Percentiles rank a stretch among this genome's conserved stretches.
Evolutionary conservation across 73 alveolate species (phyloP).

Genomic region (Halteria grandinella): DNA sequence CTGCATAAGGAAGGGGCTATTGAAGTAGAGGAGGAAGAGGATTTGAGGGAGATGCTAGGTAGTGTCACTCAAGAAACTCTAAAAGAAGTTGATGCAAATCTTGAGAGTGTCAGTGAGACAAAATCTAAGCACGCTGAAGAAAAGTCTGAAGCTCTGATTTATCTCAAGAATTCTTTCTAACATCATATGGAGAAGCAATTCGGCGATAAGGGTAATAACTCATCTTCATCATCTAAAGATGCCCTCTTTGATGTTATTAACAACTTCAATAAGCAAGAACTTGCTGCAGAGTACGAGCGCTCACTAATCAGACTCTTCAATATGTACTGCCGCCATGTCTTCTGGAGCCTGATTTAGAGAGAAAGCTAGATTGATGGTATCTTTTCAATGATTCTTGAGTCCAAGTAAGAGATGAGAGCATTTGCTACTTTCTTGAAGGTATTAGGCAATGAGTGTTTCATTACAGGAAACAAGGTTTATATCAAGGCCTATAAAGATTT

Average conservation of each 20-base stretch:
- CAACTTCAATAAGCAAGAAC: conserved; percentile 27
- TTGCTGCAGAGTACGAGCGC: conserved; percentile 36
- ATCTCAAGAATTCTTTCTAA: conserved; percentile 2
- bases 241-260: conserved; percentile 35
- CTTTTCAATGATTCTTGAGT: conserved; percentile 40
- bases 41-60: too few relatives aligned
- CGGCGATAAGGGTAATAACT: conserved; percentile 12
- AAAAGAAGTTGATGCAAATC: too few relatives aligned
- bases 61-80: too few relatives aligned
- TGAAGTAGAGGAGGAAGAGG: conserved; percentile 22
- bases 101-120: too few relatives aligned
- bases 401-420: conserved; percentile 33
- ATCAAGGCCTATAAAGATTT: conserved; percentile 30
- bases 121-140: conserved; percentile 45
- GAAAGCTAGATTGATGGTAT: conserved; percentile 30
- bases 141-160: conserved; percentile 15
- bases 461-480: conserved; percentile 48
- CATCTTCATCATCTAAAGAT: conserved; percentile 44
- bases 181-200: conserved; percentile 12
- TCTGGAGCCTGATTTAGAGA: conserved; percentile 41
- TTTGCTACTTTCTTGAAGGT: conserved; percentile 45
- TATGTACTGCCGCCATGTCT: conserved; percentile 51
- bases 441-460: conserved; percentile 48
- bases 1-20: conserved; percentile 23
- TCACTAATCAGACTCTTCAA: conserved; percentile 44